phyloP scores from a whole-genome alignment of 1,284 basidiomycete genomes.

The Leccinum subrobustum region DNA sequence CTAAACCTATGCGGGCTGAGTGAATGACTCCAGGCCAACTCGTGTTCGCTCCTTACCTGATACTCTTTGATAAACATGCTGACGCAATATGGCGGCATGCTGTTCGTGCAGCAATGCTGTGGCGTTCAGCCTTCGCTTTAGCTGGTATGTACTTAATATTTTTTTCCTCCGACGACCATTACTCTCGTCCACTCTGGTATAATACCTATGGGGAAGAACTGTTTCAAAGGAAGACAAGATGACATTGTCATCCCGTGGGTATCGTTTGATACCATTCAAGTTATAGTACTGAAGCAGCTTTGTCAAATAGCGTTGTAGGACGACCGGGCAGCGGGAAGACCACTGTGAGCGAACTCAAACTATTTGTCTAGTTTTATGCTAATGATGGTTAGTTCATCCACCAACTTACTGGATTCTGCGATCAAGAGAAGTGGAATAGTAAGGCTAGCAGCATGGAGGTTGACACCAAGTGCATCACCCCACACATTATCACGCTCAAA shows the following conservation, averaged over 20 bases:
- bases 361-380: not conserved
- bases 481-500: not conserved
- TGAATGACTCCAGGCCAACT: not conserved
- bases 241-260: not conserved
- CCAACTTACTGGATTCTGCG: not conserved
- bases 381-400: constrained; percentile 10
- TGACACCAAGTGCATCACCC: not conserved
- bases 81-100: not conserved
- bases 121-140: not conserved
- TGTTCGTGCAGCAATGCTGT: not conserved
- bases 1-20: no score
- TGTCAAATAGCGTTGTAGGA: constrained; percentile 8
- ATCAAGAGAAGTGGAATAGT: not conserved
- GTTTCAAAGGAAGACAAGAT: not conserved
- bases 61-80: not conserved
- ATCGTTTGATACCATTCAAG: not conserved
- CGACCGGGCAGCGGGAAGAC: constrained; percentile 13
- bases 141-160: no score
- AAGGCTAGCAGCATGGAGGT: not conserved
- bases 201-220: not conserved
- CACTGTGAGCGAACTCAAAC: constrained; percentile 1
- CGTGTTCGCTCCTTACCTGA: not conserved
- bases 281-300: not conserved
- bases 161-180: not conserved
- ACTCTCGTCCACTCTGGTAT: not conserved